A percentile compares a stretch with the other conserved stretches of the same genome.
phyloP scores from a whole-genome alignment of 495 filamentous ascomycete genomes.

The Penicillium canariense region DNA sequence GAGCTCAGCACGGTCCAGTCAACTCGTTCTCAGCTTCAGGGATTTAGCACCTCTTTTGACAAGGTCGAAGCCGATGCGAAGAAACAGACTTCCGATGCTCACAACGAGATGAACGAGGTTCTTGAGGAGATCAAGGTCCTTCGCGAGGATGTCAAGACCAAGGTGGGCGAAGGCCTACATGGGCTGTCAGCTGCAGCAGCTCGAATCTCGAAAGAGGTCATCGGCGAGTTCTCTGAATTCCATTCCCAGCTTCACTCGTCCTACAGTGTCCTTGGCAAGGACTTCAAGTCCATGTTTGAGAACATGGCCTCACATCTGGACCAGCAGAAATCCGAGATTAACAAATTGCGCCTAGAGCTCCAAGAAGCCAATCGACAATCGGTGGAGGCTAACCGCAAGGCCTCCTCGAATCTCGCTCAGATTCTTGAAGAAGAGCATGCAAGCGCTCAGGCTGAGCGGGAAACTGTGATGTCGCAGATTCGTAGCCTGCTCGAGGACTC shows the following conservation, averaged over 20 bases:
- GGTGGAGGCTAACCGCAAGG: slow-evolving; percentile 61
- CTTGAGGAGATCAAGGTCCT: slow-evolving; percentile 89
- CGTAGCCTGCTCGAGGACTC: slow-evolving; percentile 68
- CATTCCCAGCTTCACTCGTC: slow-evolving; percentile 81
- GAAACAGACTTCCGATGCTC: slow-evolving; percentile 64
- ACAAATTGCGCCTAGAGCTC: slow-evolving; percentile 67
- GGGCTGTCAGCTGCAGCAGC: slow-evolving; percentile 82
- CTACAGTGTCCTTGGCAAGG: slow-evolving; percentile 82
- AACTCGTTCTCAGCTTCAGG: slow-evolving; percentile 65
- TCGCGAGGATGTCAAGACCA: slow-evolving; percentile 79
- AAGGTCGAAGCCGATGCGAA: slow-evolving; percentile 64
- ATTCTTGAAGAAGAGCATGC: slow-evolving; percentile 72
- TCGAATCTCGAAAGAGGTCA: slow-evolving; percentile 85
- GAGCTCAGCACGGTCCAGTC: slow-evolving; percentile 67
- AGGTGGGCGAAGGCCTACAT: slow-evolving; percentile 81
- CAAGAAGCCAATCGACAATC: slow-evolving; percentile 62
- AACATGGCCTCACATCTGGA: slow-evolving; percentile 68
- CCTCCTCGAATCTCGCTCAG: slow-evolving; percentile 65
- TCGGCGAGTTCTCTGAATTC: slow-evolving; percentile 78
- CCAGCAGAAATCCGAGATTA: slow-evolving; percentile 75
- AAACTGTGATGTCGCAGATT: slow-evolving; percentile 72
- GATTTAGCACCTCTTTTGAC: slow-evolving; percentile 63
- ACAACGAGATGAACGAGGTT: slow-evolving; percentile 84
- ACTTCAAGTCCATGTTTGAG: slow-evolving; percentile 84
- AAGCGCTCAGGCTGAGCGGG: slow-evolving; percentile 70